Evolutionary conservation across 805 yeast species (phyloP).

Genomic region (Pichia kluyveri): DNA sequence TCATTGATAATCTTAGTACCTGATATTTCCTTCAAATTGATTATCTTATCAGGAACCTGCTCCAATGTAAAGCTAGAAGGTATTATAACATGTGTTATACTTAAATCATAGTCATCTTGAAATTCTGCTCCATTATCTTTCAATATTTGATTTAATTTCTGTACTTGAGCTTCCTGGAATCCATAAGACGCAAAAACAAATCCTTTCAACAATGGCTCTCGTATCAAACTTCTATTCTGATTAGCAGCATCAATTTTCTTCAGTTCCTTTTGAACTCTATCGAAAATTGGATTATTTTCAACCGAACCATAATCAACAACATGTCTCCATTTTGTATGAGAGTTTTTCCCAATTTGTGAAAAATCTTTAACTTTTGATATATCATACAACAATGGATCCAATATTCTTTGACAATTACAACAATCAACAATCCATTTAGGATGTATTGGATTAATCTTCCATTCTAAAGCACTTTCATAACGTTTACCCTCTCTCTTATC

Average conservation of each 20-base stretch:
- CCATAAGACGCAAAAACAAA: constrained; percentile 31
- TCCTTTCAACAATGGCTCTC: constrained; percentile 29
- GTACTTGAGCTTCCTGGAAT: constrained; percentile 14
- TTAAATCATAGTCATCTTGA: constrained; percentile 10
- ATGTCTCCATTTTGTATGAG: constrained; percentile 21
- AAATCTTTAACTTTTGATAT: constrained; percentile 14
- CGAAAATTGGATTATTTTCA: constrained; percentile 2
- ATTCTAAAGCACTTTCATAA: constrained; percentile 41
- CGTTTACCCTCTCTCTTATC: constrained; percentile 43
- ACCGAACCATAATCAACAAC: constrained; percentile 7
- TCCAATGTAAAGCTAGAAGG: constrained; percentile 16
- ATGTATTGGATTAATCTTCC: constrained; percentile 44
- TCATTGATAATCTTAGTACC: constrained; percentile 23
- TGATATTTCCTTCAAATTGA: constrained; percentile 10
- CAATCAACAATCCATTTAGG: constrained; percentile 44
- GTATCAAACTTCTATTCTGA: background rate
- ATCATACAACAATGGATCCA: constrained; percentile 33
- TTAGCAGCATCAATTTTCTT: background rate
- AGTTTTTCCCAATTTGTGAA: constrained; percentile 18
- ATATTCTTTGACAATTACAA: constrained; percentile 33
- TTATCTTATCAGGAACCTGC: constrained; percentile 13
- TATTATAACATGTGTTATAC: constrained; percentile 30
- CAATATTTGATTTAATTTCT: constrained; percentile 13
- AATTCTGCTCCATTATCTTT: constrained; percentile 18
- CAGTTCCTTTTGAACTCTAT: background rate